phyloP scores from a whole-genome alignment of 768 basidiomycete species.

The Terana coerulea region DNA sequence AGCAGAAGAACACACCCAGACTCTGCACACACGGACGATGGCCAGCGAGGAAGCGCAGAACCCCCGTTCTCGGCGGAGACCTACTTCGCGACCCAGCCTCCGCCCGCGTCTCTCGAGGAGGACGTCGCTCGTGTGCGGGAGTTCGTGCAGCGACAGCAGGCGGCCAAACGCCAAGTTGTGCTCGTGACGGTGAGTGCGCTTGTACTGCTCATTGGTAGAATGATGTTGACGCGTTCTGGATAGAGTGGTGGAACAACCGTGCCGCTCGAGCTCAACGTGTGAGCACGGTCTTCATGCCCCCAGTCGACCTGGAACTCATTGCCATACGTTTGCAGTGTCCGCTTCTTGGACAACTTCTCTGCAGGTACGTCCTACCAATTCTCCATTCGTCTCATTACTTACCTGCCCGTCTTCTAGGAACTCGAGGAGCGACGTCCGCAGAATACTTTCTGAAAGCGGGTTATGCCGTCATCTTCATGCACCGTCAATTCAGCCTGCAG shows the following conservation, averaged over 20 bases:
- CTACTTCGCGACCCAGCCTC: slow-evolving; percentile 86
- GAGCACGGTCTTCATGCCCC: slow-evolving; percentile 36
- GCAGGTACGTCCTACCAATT: slow-evolving; percentile 56
- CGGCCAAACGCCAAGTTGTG: slow-evolving; percentile 71
- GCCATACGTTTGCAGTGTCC: slow-evolving; percentile 60
- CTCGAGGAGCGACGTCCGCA: slow-evolving; percentile 94
- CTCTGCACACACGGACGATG: neutral
- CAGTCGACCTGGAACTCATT: slow-evolving; percentile 14
- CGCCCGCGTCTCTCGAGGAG: slow-evolving; percentile 68
- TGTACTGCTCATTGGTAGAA: neutral
- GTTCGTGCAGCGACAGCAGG: slow-evolving; percentile 69
- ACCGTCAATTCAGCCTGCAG: slow-evolving; percentile 94
- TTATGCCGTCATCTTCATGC: slow-evolving; percentile 99
- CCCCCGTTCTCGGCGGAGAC: slow-evolving; percentile 74
- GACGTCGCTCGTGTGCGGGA: slow-evolving; percentile 59
- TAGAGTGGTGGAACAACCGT: slow-evolving; percentile 99
- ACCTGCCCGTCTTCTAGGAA: slow-evolving; percentile 49
- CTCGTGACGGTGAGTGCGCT: slow-evolving; percentile 79
- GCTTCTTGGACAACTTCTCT: slow-evolving; percentile 98
- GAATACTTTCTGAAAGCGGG: slow-evolving; percentile 94
- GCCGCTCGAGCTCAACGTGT: slow-evolving; percentile 98
- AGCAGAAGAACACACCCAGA: neutral
- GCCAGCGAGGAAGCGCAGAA: slow-evolving; percentile 2
- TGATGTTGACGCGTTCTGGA: slow-evolving; percentile 6
- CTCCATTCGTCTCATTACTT: neutral